Evolutionary conservation across 1,139 yeast genomes (phyloP), one percentile per base, ranked within the genome.

Genomic region (Magnusiomyces clavatus): DNA sequence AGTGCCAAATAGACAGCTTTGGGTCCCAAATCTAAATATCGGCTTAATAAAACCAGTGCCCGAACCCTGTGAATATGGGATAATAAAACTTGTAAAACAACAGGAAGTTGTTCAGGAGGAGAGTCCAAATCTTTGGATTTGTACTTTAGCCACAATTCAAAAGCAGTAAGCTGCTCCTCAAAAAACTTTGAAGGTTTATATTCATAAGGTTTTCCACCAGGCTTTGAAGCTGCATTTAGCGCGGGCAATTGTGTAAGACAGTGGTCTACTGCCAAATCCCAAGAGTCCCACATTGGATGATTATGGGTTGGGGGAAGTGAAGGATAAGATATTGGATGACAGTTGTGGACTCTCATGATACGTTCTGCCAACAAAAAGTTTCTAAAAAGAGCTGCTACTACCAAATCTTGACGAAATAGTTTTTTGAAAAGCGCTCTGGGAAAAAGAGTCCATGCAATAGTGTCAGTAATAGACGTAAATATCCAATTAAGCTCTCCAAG

Each of bases 201-300:
- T 50, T 78, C 75, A 50, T 68, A 71, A 3, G 67, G 63, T 20
- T 57, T 60, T 61, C 67, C 64, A 59, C 63, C 58, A 57, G 60
- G 48, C 34, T 64, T 62, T 41, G 65, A 68, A 1, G 73, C 69
- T 8, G 68, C 67, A 47, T 62, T 64, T 10, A 70, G 60, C 29
- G 63, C 61, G 2, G 74, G 72, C 20, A 73, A 58, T 56, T 73
- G 77, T 8, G 88, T 80, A 51, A 94, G 73, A 1, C 95, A 95
- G 64, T 92, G 97, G 67, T 92, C 97, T 48, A 92, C 85, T 0
- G 98, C 97, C 62, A 92, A 73, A 65, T 94, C 98, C 98, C 98
- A 92, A 0, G 97, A 84, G 57, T 89, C 95, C 99, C 99, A 92
- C 88, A 92, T 85, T 12, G 95, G 82, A 65, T 94, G 97, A 57